Evolutionary conservation across 1,139 yeast genomes (phyloP).

Genomic region (Yamadazyma diospyri): DNA sequence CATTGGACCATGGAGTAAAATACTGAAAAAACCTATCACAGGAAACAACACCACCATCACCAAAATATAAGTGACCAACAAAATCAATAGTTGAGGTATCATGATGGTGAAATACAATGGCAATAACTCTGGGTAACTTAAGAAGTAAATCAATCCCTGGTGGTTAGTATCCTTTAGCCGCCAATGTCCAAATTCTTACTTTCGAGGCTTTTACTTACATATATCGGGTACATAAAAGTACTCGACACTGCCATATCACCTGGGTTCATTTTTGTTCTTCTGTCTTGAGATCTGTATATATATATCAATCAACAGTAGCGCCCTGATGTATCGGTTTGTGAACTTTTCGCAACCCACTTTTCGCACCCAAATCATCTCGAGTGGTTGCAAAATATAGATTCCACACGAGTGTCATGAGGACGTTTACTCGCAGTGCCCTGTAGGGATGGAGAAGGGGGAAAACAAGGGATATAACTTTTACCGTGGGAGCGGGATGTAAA

Average conservation of each 20-base stretch:
- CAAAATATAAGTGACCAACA: conserved; percentile 37
- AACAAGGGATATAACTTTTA: too few relatives aligned
- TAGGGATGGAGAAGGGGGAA: too few relatives aligned
- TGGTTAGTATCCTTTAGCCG: conserved; percentile 2
- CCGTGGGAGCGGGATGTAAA: too few relatives aligned
- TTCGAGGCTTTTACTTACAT: conserved; percentile 10
- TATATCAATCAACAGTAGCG: too few relatives aligned
- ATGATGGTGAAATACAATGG: conserved; percentile 44
- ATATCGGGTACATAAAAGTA: conserved; percentile 13
- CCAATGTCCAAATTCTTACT: not conserved
- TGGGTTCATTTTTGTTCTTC: not conserved
- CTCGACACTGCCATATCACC: not conserved
- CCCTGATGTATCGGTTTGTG: not conserved
- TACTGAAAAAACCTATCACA: conserved; percentile 41
- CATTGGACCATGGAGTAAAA: conserved; percentile 52
- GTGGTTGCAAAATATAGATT: too few relatives aligned
- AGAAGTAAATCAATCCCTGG: conserved; percentile 46
- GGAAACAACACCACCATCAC: conserved; percentile 46
- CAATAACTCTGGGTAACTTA: conserved; percentile 48
- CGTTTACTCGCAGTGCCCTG: too few relatives aligned
- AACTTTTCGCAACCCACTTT: not conserved
- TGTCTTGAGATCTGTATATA: too few relatives aligned
- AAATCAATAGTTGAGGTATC: conserved; percentile 49
- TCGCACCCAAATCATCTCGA: not conserved
- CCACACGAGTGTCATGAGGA: too few relatives aligned